Evolutionary conservation across 805 yeast species (phyloP), one percentile per base, ranked within the genome.

Genomic region (Sporopachydermia lactativora): DNA sequence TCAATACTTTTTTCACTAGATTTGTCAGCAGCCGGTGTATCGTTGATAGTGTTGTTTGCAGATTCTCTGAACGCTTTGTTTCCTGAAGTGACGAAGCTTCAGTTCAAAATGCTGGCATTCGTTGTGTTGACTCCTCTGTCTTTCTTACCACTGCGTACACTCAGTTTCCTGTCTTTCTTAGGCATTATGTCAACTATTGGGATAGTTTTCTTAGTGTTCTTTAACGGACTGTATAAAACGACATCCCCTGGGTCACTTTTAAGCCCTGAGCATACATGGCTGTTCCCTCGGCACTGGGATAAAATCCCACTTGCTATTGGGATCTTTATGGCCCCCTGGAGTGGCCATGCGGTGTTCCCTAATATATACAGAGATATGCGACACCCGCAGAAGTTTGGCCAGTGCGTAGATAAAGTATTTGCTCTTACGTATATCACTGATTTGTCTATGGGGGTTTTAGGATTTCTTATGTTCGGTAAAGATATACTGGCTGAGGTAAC

Each of bases 291-390:
- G 59, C 36, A 68, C 68, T 28, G 73, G 75, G 41, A 55, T 56
- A 37, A 64, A 62, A 19, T 64, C 50, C 52, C 55, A 60, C 17
- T 71, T 55, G 58, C 80, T 63, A 19, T 52, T 47, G 46, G 59
- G 37, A 40, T 41, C 14, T 47, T 65, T 6, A 37, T 54, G 18
- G 80, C 88, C 3, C 88, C 89, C 1, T 82, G 81, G 65, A 86
- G 92, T 4, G 89, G 92, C 0, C 92, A 82, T 58, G 84, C 92
- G 3, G 72, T 82, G 17, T 82, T 81, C 51, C 92, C 92, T 2
- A 81, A 81, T 48, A 64, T 81, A 41, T 77, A 75, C 53, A 67
- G 75, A 28, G 94, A 81, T 55, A 77, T 81, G 81, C 66, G 81
- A 41, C 80, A 75, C 47, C 88, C 89, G 3, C 47, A 60, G 18